Evolutionary conservation across 176 grass and related monocot species (phyloP), one percentile per base, ranked within the genome.

Genomic region (Neostapfia colusana): DNA sequence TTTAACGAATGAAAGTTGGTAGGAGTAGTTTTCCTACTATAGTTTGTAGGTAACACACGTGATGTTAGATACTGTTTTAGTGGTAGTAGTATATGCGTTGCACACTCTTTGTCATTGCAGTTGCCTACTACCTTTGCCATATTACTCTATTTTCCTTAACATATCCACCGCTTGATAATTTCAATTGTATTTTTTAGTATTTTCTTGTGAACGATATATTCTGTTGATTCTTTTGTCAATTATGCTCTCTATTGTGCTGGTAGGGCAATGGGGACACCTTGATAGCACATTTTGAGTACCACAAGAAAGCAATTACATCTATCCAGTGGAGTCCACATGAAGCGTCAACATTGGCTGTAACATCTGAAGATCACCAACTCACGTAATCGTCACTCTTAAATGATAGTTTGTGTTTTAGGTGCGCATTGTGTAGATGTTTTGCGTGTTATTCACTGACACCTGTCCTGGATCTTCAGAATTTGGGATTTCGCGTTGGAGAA

Each of bases 271-370:
- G 25, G 56, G 89, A 86, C 49, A 70, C 91, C 2, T 12, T 93
- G 72, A 76, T 89, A 9, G 95, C 91, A 0, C 91, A 93, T 86
- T 97, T 92, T 44, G 80, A 87, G 65, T 97, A 93, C 69, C 95
- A 93, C 62, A 97, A 93, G 66, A 73, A 92, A 24, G 89, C 95
- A 28, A 86, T 97, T 43, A 97, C 95, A 73, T 97, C 95, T 51
- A 87, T 97, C 0, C 89, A 93, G 65, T 97, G 95, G 95, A 89
- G 89, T 64, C 95, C 89, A 41, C 91, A 93, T 84, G 95, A 97
- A 88, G 67, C 91, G 42, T 93, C 91, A 59, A 91, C 95, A 57
- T 74, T 97, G 60, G 95, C 95, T 69, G 91, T 90, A 82, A 83
- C 89, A 42, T 97, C 91, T 65, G 89, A 83, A 38, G 95, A 97